Conservation (phyloP, 1,284 basidiomycete species). For the Ceratobasidium sp. region DNA sequence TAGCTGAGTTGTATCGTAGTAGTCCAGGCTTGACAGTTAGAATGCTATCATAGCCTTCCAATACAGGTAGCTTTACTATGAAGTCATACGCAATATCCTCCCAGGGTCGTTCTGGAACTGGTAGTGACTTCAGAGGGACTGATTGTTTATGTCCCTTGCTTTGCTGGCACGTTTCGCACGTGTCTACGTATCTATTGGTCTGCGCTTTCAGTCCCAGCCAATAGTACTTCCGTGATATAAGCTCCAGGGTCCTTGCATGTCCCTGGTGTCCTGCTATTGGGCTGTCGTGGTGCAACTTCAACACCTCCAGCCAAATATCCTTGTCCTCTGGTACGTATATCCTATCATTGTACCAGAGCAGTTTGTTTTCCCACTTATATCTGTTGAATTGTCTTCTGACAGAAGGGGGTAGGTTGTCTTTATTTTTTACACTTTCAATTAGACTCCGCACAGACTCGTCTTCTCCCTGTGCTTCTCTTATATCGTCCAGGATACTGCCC, state of each 20-base stretch:
- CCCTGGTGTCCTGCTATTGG: neutral
- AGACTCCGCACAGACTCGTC: neutral
- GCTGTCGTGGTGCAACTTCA: neutral
- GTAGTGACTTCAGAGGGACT: too few species aligned
- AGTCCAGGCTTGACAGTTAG: too few species aligned
- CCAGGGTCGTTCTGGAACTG: too few species aligned
- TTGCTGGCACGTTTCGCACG: too few species aligned
- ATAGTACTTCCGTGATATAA: neutral
- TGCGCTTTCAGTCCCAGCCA: constrained; percentile 1
- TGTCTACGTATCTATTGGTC: neutral
- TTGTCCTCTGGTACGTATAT: neutral
- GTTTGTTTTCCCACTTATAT: too few species aligned
- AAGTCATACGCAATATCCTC: too few species aligned
- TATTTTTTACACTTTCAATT: neutral
- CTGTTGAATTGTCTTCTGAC: constrained; percentile 3
- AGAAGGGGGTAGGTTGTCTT: neutral
- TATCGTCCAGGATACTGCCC: neutral
- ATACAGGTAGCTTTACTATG: too few species aligned
- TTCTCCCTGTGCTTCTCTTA: neutral
- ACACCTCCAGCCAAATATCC: neutral
- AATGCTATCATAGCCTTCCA: too few species aligned
- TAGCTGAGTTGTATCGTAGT: too few species aligned
- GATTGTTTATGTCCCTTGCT: too few species aligned
- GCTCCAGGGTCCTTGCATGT: neutral
- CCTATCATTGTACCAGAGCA: too few species aligned